Conservation (phyloP, 2,329 filamentous ascomycete genomes). For the Sclerotinia spermophila region DNA sequence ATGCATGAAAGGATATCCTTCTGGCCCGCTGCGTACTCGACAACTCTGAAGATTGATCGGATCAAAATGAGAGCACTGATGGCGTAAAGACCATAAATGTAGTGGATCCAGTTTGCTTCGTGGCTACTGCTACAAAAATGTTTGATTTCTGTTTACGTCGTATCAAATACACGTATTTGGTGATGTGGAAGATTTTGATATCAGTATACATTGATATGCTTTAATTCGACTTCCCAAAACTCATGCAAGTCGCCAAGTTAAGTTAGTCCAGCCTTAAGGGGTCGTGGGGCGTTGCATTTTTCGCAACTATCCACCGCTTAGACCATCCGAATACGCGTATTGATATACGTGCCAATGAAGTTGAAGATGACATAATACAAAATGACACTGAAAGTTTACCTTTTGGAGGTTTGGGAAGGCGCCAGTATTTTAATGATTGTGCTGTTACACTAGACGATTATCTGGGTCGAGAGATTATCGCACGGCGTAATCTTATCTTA, state of each 20-base stretch:
- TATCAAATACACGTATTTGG: neutral
- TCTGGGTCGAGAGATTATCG: neutral
- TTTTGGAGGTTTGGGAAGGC: neutral
- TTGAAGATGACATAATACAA: neutral
- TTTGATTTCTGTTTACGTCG: neutral
- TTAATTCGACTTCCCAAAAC: neutral
- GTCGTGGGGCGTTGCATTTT: neutral
- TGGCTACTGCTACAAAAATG: neutral
- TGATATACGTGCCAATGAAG: neutral
- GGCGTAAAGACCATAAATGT: slow-evolving; percentile 43
- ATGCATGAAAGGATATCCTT: slow-evolving; percentile 30
- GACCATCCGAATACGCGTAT: neutral
- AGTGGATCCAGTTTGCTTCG: slow-evolving; percentile 34
- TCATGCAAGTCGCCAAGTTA: neutral
- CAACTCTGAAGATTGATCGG: slow-evolving; percentile 45
- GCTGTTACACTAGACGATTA: neutral
- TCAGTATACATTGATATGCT: neutral
- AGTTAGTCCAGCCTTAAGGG: neutral
- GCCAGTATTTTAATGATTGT: neutral
- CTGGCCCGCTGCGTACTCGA: slow-evolving; percentile 45
- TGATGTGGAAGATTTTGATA: neutral
- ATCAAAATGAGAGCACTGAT: slow-evolving; percentile 45
- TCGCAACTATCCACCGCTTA: too few species aligned
- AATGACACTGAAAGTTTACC: neutral
- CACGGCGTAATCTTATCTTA: too few species aligned